Percentiles rank a stretch among this genome's conserved stretches.
Conservation (phyloP, 441 rosid species). For the Macaranga tanarius region DNA sequence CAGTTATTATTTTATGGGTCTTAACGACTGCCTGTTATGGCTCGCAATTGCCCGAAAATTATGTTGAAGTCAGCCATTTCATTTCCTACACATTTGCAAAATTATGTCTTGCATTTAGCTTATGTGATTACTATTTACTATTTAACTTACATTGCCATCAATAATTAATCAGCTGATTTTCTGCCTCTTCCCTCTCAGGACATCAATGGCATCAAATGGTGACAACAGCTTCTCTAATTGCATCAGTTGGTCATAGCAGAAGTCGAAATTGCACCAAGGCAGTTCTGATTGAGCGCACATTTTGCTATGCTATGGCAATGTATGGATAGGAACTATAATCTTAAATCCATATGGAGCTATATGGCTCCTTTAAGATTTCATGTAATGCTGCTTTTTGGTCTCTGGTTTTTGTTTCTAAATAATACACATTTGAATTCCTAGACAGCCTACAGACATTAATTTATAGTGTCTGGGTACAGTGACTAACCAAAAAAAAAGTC, state of each 20-base stretch:
- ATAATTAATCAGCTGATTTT: too few relatives aligned
- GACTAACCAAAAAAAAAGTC: not conserved
- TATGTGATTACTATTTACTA: not conserved
- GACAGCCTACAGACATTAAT: not conserved
- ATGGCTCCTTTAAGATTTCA: not conserved
- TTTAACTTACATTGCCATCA: not conserved
- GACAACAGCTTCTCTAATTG: too few relatives aligned
- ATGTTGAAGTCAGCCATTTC: conserved; percentile 13
- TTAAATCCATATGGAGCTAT: not conserved
- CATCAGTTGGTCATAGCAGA: too few relatives aligned
- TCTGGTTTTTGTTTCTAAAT: not conserved
- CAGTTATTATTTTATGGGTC: conserved; percentile 21
- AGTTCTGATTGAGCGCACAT: too few relatives aligned
- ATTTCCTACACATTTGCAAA: not conserved
- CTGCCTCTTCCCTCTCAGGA: too few relatives aligned
- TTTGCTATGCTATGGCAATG: too few relatives aligned
- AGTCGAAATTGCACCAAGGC: too few relatives aligned
- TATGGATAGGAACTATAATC: not conserved
- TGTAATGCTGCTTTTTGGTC: not conserved
- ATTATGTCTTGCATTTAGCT: too few relatives aligned
- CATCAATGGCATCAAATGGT: too few relatives aligned
- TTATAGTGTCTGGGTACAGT: not conserved
- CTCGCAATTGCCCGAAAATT: conserved; percentile 23
- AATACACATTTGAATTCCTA: not conserved
- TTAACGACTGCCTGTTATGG: not conserved